Evolutionary conservation across 2,329 filamentous ascomycete species (phyloP).

Genomic region (Ophiocordyceps camponoti-saundersi): DNA sequence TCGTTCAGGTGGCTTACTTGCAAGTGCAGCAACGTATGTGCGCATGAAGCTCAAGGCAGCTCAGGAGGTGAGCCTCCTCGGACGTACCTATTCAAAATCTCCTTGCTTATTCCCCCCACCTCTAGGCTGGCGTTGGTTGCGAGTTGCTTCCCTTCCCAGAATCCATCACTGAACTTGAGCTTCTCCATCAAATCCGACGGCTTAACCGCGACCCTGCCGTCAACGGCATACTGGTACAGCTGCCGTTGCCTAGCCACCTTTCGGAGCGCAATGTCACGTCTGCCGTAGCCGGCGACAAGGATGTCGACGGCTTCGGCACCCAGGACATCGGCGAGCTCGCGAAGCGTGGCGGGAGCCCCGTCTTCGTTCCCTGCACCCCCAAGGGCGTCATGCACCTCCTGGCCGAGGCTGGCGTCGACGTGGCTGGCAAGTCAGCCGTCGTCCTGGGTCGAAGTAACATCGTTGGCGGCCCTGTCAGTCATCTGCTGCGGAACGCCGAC

Average conservation of each 20-base stretch:
- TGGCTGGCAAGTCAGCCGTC: constrained; percentile 82
- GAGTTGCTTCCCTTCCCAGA: constrained; percentile 73
- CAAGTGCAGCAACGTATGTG: constrained; percentile 71
- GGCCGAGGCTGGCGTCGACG: constrained; percentile 64
- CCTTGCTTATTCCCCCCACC: not conserved
- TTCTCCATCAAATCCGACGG: constrained; percentile 62
- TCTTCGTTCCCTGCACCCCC: constrained; percentile 89
- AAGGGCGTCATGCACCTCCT: constrained; percentile 94
- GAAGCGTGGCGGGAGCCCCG: constrained; percentile 78
- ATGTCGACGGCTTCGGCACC: constrained; percentile 93
- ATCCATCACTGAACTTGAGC: constrained; percentile 64
- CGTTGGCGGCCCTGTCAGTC: constrained; percentile 91
- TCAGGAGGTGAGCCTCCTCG: constrained; percentile 47
- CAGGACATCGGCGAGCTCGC: constrained; percentile 92
- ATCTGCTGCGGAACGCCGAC: constrained; percentile 85
- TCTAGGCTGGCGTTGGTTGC: constrained; percentile 77
- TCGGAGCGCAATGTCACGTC: constrained; percentile 85
- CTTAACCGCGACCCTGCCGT: constrained; percentile 78
- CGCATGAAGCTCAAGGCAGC: constrained; percentile 99
- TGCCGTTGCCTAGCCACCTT: constrained; percentile 78
- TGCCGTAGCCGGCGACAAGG: constrained; percentile 81
- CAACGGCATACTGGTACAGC: constrained; percentile 85
- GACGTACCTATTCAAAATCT: not conserved
- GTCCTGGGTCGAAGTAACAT: constrained; percentile 93
- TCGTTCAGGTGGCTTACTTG: not conserved